These are phyloP conservation scores for Lolium multiflorum DNA, from an alignment of 176 grass and related monocot genomes.

Conservation along the genomic window DNA sequence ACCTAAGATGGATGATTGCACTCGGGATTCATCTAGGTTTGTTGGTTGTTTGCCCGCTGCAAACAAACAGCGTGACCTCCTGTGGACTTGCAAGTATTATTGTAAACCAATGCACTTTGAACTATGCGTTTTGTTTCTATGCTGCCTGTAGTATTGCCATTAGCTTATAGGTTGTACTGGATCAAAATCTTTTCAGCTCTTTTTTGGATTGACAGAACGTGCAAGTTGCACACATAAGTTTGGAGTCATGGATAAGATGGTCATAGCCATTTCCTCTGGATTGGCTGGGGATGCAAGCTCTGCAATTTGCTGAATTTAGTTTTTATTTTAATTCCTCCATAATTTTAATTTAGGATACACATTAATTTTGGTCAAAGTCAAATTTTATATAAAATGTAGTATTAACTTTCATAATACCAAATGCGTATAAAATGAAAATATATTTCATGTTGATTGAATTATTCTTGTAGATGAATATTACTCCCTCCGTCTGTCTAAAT, in stretches of 20 bases:
- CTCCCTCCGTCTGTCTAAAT: too few relatives aligned
- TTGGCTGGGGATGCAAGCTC: not conserved
- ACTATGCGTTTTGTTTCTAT: not conserved
- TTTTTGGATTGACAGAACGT: not conserved
- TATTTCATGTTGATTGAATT: too few relatives aligned
- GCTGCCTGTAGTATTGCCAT: not conserved
- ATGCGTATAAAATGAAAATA: too few relatives aligned
- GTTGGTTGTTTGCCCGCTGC: constrained; percentile 31
- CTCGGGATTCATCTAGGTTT: constrained; percentile 15
- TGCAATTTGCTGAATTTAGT: not conserved
- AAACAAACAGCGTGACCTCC: constrained; percentile 1
- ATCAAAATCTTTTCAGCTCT: not conserved
- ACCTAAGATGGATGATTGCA: constrained; percentile 27
- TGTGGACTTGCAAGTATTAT: not conserved
- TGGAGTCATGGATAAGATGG: not conserved
- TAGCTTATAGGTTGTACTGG: not conserved
- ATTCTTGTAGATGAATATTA: too few relatives aligned
- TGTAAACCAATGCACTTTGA: not conserved
- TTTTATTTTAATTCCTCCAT: too few relatives aligned
- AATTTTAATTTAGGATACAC: too few relatives aligned
- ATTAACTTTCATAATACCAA: too few relatives aligned
- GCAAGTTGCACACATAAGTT: not conserved
- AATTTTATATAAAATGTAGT: too few relatives aligned
- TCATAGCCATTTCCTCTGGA: not conserved
- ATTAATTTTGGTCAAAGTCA: too few relatives aligned